phyloP scores from a whole-genome alignment of 805 yeast species.

The Kregervanrija delftensis region DNA sequence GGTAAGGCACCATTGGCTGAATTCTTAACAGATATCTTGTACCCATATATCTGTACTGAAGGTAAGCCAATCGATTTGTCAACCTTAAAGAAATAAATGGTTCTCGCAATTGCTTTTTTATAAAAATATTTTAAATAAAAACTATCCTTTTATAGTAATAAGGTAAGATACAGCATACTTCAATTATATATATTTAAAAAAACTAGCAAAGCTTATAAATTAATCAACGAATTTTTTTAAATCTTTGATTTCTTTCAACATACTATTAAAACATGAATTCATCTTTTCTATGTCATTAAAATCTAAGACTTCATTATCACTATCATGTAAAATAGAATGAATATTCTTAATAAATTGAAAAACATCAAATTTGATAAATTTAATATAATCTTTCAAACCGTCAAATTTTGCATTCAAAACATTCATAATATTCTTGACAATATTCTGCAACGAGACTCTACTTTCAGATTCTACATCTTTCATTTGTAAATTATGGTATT shows the following conservation, averaged over 20 bases:
- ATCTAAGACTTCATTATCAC: constrained; percentile 1
- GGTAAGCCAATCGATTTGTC: constrained; percentile 27
- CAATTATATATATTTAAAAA: background rate
- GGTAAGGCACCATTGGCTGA: constrained; percentile 64
- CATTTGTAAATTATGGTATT: background rate
- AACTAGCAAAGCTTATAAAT: too few relatives aligned
- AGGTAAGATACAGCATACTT: background rate
- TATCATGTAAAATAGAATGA: constrained; percentile 10
- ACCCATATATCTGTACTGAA: constrained; percentile 60
- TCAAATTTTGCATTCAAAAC: constrained; percentile 9
- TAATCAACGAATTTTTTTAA: constrained; percentile 3
- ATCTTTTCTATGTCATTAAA: constrained; percentile 6
- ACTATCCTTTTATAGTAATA: too few relatives aligned
- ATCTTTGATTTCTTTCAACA: constrained; percentile 9
- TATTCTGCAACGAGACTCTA: constrained; percentile 8
- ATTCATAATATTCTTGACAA: constrained; percentile 14
- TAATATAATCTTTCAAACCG: constrained; percentile 5
- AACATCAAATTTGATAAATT: constrained; percentile 11
- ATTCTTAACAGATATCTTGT: constrained; percentile 68
- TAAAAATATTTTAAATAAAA: too few relatives aligned
- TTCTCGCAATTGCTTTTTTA: too few relatives aligned
- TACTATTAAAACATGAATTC: constrained; percentile 8
- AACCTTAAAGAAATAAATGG: constrained; percentile 19
- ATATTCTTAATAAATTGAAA: constrained; percentile 10
- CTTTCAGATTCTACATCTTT: background rate